phyloP scores from a whole-genome alignment of 495 filamentous ascomycete species.

The Thermochaetoides thermophila region DNA sequence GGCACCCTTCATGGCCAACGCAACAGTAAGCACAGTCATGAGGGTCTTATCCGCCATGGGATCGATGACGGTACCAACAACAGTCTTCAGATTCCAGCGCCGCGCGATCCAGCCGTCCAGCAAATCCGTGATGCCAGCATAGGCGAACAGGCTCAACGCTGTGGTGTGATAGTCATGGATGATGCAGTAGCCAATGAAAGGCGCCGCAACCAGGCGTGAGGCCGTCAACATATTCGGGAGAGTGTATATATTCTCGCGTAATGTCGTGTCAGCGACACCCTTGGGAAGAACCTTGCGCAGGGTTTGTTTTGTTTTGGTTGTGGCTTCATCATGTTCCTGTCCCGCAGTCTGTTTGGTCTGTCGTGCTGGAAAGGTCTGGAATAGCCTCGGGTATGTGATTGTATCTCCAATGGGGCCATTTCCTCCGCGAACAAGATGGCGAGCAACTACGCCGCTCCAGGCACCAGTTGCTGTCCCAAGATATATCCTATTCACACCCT shows the following conservation, averaged over 20 bases:
- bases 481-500: no score
- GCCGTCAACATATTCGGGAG: conserved; percentile 86
- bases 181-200: conserved; percentile 78
- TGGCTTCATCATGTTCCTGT: no score
- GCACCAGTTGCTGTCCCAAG: no score
- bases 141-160: conserved; percentile 74
- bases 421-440: no score
- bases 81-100: conserved; percentile 72
- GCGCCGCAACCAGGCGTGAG: conserved; percentile 69
- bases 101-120: conserved; percentile 89
- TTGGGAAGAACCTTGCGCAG: conserved; percentile 29
- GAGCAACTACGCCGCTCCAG: no score
- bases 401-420: no score
- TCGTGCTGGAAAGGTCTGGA: no score
- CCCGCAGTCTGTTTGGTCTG: no score
- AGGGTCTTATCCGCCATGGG: conserved; percentile 92
- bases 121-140: conserved; percentile 81
- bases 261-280: conserved; percentile 22
- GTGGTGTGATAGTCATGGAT: conserved; percentile 62
- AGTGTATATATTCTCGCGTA: conserved; percentile 89
- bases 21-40: conserved; percentile 83
- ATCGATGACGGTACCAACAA: conserved; percentile 91
- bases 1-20: conserved; percentile 63
- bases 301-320: conserved; percentile 2
- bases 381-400: no score